These are phyloP conservation scores for Cryptococcus sp. DNA, from an alignment of 1,284 basidiomycete species.

Conservation along the genomic window DNA sequence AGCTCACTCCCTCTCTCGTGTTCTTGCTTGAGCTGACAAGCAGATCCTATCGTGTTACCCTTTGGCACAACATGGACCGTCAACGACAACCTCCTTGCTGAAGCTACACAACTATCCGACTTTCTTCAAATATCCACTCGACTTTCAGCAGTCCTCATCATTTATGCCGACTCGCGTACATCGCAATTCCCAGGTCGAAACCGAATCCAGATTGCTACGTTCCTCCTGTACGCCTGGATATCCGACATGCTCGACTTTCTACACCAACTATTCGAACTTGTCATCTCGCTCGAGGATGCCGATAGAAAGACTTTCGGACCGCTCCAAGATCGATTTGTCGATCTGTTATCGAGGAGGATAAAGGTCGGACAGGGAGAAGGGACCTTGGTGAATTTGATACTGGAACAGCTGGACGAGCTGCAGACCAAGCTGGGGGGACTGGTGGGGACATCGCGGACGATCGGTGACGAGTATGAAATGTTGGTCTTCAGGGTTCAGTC, in stretches of 20 bases:
- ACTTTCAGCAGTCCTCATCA: conserved; percentile 31
- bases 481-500: conserved; percentile 29
- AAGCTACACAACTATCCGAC: conserved; percentile 27
- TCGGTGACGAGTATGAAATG: conserved; percentile 28
- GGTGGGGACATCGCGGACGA: conserved; percentile 14
- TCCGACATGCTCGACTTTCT: conserved; percentile 34
- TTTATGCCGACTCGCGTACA: conserved; percentile 24
- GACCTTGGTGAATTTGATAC: conserved; percentile 33
- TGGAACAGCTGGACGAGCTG: conserved; percentile 31
- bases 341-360: conserved; percentile 19
- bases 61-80: conserved; percentile 30
- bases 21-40: not conserved
- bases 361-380: conserved; percentile 28
- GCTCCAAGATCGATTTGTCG: conserved; percentile 28
- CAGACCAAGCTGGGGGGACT: conserved; percentile 23
- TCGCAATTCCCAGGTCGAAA: conserved; percentile 32
- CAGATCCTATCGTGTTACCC: conserved; percentile 23
- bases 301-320: conserved; percentile 22
- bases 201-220: conserved; percentile 33
- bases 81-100: conserved; percentile 30
- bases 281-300: conserved; percentile 18
- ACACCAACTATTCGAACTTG: conserved; percentile 26
- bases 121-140: conserved; percentile 32
- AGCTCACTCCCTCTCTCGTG: conserved; percentile 5
- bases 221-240: conserved; percentile 30